These are phyloP conservation scores for Lentinula boryana DNA, from an alignment of 768 basidiomycete genomes.

Conservation along the genomic window DNA sequence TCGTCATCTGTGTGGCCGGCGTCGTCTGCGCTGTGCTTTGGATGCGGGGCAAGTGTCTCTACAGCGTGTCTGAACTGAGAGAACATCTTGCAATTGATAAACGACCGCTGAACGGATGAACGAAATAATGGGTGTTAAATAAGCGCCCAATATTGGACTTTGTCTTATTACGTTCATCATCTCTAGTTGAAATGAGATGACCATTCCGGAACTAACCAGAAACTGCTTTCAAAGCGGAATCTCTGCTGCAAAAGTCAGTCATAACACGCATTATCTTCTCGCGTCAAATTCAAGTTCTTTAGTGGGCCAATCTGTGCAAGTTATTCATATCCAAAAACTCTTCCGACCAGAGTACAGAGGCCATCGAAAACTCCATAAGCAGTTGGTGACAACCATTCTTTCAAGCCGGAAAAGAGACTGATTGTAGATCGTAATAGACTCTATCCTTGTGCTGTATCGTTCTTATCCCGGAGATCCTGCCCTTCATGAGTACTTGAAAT, in stretches of 20 bases:
- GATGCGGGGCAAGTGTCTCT: conserved; percentile 56
- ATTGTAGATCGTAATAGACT: conserved; percentile 36
- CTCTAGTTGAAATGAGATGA: conserved; percentile 35
- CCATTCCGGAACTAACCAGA: conserved; percentile 60
- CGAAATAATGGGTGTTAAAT: background rate
- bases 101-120: background rate
- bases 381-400: conserved; percentile 35
- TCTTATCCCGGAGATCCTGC: conserved; percentile 65
- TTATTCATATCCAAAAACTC: conserved; percentile 50
- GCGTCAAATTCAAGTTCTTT: conserved; percentile 6
- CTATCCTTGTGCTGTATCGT: conserved; percentile 60
- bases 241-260: conserved; percentile 53
- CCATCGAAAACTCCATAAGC: conserved; percentile 51
- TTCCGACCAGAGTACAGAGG: conserved; percentile 29
- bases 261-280: background rate
- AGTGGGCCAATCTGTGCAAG: conserved; percentile 69
- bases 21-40: conserved; percentile 32
- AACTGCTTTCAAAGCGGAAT: conserved; percentile 72
- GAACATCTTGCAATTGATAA: conserved; percentile 46
- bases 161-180: no score
- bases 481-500: conserved; percentile 60
- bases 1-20: conserved; percentile 15
- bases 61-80: conserved; percentile 69
- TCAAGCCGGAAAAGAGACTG: background rate
- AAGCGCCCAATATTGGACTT: background rate